Evolutionary conservation across 2,329 filamentous ascomycete genomes (phyloP).

Genomic region (Diaporthe nobilis): DNA sequence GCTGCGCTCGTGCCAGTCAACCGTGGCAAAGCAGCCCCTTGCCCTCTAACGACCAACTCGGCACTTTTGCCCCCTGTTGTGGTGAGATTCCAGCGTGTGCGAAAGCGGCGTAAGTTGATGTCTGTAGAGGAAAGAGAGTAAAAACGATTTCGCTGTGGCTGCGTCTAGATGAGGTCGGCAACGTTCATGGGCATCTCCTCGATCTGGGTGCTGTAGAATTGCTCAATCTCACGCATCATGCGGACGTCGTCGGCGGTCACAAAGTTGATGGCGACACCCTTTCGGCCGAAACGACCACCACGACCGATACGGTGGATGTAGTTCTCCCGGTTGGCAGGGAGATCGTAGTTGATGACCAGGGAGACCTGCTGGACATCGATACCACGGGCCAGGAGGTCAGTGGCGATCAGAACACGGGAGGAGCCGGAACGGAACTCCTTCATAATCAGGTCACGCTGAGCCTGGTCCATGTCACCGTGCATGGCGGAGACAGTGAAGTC

Average conservation of each 20-base stretch:
- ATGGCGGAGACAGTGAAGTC: conserved; percentile 99
- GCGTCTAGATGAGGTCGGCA: conserved; percentile 65
- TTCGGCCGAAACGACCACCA: conserved; percentile 94
- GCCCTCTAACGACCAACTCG: conserved; percentile 44
- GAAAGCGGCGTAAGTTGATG: conserved; percentile 39
- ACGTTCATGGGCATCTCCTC: conserved; percentile 99
- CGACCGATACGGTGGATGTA: conserved; percentile 99
- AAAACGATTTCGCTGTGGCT: conserved; percentile 35
- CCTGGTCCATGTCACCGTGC: conserved; percentile 99
- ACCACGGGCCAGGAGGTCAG: conserved; percentile 97
- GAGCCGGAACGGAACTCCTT: conserved; percentile 98
- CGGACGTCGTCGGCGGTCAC: conserved; percentile 98
- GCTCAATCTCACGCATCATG: conserved; percentile 95
- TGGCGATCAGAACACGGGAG: conserved; percentile 95
- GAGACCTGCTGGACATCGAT: conserved; percentile 99
- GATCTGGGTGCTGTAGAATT: conserved; percentile 83
- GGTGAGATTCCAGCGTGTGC: conserved; percentile 35
- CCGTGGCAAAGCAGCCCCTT: conserved; percentile 42
- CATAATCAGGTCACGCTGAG: conserved; percentile 99
- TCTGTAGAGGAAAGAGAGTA: conserved; percentile 39
- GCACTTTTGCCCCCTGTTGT: conserved; percentile 39
- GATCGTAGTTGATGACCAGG: conserved; percentile 98
- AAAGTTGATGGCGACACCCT: conserved; percentile 99
- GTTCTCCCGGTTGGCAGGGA: conserved; percentile 98
- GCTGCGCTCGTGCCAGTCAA: conserved; percentile 37